Evolutionary conservation across 805 yeast species (phyloP).

Genomic region (Wickerhamomyces bisporus): DNA sequence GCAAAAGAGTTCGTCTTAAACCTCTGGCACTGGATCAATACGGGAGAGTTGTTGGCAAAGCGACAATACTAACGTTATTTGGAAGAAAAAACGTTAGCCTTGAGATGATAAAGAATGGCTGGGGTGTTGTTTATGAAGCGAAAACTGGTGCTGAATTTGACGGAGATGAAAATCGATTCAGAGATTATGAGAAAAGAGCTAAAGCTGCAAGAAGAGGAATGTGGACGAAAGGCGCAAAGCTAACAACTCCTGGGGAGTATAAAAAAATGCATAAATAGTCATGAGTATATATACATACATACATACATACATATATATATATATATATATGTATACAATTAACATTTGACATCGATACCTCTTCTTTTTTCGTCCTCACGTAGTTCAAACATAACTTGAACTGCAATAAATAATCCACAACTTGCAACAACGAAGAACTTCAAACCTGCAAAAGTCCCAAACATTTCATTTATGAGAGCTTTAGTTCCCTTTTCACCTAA

Average conservation of each 20-base stretch:
- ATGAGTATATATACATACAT: not conserved
- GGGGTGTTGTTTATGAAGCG: slow-evolving; percentile 86
- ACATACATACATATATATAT: not conserved
- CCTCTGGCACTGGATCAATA: slow-evolving; percentile 87
- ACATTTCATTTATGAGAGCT: slow-evolving; percentile 60
- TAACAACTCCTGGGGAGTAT: slow-evolving; percentile 74
- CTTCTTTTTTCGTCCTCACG: slow-evolving; percentile 80
- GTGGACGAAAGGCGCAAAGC: slow-evolving; percentile 52
- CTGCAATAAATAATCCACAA: slow-evolving; percentile 69
- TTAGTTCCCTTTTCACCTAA: slow-evolving; percentile 83
- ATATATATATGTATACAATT: slow-evolving; percentile 1
- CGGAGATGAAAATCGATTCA: slow-evolving; percentile 58
- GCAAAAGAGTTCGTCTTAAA: slow-evolving; percentile 64
- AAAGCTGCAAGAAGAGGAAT: slow-evolving; percentile 55
- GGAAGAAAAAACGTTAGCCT: slow-evolving; percentile 79
- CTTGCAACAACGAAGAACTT: slow-evolving; percentile 57
- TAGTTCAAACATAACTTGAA: slow-evolving; percentile 90
- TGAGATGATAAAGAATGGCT: slow-evolving; percentile 79
- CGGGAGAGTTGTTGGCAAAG: slow-evolving; percentile 76
- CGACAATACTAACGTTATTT: slow-evolving; percentile 48
- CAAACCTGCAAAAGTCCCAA: slow-evolving; percentile 66
- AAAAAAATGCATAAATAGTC: slow-evolving; percentile 38
- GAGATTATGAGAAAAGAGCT: slow-evolving; percentile 56
- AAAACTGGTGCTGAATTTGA: slow-evolving; percentile 82
- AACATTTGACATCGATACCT: slow-evolving; percentile 79